Percentiles rank a stretch among this genome's conserved stretches.
Conservation (phyloP, 495 filamentous ascomycete species). For the Neurospora africana region DNA sequence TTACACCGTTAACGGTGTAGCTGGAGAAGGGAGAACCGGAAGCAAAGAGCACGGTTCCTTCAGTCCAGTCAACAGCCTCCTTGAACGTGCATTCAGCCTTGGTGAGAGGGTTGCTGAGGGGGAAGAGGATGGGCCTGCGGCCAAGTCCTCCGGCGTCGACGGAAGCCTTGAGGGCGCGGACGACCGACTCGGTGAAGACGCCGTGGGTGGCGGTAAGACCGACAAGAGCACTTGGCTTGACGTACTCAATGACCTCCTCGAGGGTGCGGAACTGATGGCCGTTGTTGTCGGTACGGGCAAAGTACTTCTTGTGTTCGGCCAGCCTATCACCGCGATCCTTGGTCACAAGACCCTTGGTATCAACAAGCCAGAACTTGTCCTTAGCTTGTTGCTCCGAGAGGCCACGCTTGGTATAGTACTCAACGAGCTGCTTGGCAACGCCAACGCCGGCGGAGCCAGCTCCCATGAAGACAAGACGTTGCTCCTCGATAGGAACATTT, state of each 20-base stretch:
- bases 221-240: conserved; percentile 88
- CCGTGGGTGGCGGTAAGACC: conserved; percentile 91
- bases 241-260: conserved; percentile 83
- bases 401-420: conserved; percentile 88
- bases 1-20: conserved; percentile 52
- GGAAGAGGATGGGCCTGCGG: conserved; percentile 79
- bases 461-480: conserved; percentile 91
- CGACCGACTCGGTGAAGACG: conserved; percentile 80
- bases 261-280: conserved; percentile 84
- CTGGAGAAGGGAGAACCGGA: conserved; percentile 87
- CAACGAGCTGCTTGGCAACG: conserved; percentile 92
- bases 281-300: conserved; percentile 84
- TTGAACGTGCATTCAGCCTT: conserved; percentile 98
- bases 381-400: conserved; percentile 85
- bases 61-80: conserved; percentile 77
- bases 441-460: conserved; percentile 92
- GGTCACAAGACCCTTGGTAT: conserved; percentile 92
- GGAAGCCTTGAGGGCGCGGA: conserved; percentile 63
- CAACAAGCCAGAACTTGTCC: conserved; percentile 93
- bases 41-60: conserved; percentile 85
- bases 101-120: conserved; percentile 84
- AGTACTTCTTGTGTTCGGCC: conserved; percentile 96
- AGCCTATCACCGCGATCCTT: conserved; percentile 87
- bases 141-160: conserved; percentile 61
- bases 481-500: conserved; percentile 74